phyloP scores from a whole-genome alignment of 2,329 filamentous ascomycete species.

The Epichloe coenophiala region DNA sequence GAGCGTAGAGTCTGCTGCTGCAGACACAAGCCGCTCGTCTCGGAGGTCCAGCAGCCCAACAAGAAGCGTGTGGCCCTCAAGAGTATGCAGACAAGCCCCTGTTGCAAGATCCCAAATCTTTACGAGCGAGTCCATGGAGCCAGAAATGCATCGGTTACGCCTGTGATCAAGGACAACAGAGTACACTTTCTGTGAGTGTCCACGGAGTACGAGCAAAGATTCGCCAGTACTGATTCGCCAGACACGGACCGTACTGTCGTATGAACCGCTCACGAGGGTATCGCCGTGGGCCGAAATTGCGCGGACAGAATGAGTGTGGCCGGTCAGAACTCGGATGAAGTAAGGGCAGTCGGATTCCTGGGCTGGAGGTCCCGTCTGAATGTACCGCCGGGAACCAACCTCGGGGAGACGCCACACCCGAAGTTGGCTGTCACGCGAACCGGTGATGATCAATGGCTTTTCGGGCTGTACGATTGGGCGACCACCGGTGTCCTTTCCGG shows the following conservation, averaged over 20 bases:
- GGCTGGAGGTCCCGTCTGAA: slow-evolving; percentile 62
- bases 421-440: slow-evolving; percentile 85
- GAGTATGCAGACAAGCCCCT: slow-evolving; percentile 70
- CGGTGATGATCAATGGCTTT: slow-evolving; percentile 91
- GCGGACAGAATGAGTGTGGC: slow-evolving; percentile 86
- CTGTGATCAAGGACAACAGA: slow-evolving; percentile 88
- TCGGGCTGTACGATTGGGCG: slow-evolving; percentile 78
- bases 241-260: slow-evolving; percentile 87
- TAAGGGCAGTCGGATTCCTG: slow-evolving; percentile 79
- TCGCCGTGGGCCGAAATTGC: slow-evolving; percentile 92
- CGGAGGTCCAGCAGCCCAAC: slow-evolving; percentile 85
- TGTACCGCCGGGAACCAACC: slow-evolving; percentile 61
- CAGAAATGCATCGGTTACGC: slow-evolving; percentile 90
- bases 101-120: slow-evolving; percentile 95
- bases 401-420: slow-evolving; percentile 90
- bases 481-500: slow-evolving; percentile 58
- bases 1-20: slow-evolving; percentile 87
- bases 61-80: slow-evolving; percentile 85
- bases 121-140: slow-evolving; percentile 95
- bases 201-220: slow-evolving; percentile 66
- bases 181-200: slow-evolving; percentile 89
- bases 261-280: slow-evolving; percentile 92
- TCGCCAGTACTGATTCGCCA: slow-evolving; percentile 98
- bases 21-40: slow-evolving; percentile 82
- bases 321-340: slow-evolving; percentile 75